phyloP scores from a whole-genome alignment of 371 early-diverging fungal species.

The Syncephalastrum sp. region DNA sequence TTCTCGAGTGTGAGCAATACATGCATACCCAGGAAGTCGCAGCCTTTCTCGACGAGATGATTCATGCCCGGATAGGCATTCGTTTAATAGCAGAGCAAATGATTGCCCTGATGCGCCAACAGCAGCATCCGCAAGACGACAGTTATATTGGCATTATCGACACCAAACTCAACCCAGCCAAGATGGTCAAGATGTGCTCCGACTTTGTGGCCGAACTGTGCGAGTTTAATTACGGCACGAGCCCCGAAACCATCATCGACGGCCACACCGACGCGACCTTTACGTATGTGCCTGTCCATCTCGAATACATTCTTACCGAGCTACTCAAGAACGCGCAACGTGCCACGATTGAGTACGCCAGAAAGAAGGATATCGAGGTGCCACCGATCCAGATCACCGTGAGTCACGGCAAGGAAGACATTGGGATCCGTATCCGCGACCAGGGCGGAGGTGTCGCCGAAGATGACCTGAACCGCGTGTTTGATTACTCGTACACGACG shows the following conservation, averaged over 20 bases:
- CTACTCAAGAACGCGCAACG: slow-evolving; percentile 90
- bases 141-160: slow-evolving; percentile 87
- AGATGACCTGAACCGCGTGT: slow-evolving; percentile 75
- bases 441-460: slow-evolving; percentile 91
- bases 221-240: slow-evolving; percentile 87
- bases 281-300: slow-evolving; percentile 91
- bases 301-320: slow-evolving; percentile 94
- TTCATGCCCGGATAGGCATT: slow-evolving; percentile 93
- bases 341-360: slow-evolving; percentile 84
- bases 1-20: slow-evolving; percentile 78
- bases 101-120: slow-evolving; percentile 74
- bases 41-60: slow-evolving; percentile 85
- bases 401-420: slow-evolving; percentile 72
- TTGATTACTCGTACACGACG: slow-evolving; percentile 94
- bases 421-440: slow-evolving; percentile 89
- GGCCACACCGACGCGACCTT: slow-evolving; percentile 80
- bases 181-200: slow-evolving; percentile 65
- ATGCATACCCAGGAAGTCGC: slow-evolving; percentile 75
- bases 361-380: slow-evolving; percentile 28
- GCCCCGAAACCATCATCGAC: slow-evolving; percentile 74
- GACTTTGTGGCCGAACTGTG: slow-evolving; percentile 84
- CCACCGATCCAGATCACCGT: slow-evolving; percentile 90
- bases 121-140: slow-evolving; percentile 14
- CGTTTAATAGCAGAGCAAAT: slow-evolving; percentile 94
- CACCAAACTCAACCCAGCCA: slow-evolving; percentile 69